Percentiles rank a stretch among this genome's conserved stretches.
These are phyloP conservation scores for Aspergillus neoniger DNA, from an alignment of 2,329 filamentous ascomycete genomes.

Conservation along the genomic window DNA sequence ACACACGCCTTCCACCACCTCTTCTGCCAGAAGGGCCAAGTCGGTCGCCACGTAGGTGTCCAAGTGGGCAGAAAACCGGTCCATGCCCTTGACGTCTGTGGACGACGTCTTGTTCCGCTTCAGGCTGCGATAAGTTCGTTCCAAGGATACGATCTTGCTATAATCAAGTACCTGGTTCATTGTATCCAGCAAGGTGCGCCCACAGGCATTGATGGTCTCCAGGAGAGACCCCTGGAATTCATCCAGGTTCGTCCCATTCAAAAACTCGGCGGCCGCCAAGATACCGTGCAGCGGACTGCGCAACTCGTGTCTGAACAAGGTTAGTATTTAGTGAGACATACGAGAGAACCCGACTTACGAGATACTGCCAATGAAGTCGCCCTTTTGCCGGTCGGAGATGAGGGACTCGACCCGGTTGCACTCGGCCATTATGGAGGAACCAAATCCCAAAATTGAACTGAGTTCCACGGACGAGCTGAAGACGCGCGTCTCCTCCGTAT, in stretches of 20 bases:
- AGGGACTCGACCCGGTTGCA: constrained; percentile 46
- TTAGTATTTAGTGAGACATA: not conserved
- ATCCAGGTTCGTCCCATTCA: constrained; percentile 41
- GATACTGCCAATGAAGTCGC: constrained; percentile 48
- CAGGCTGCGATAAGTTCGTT: constrained; percentile 39
- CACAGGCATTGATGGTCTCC: constrained; percentile 45
- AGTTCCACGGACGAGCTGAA: constrained; percentile 42
- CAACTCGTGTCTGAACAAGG: constrained; percentile 38
- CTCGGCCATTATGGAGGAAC: constrained; percentile 47
- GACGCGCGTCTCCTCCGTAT: constrained; percentile 37
- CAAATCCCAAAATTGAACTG: constrained; percentile 45
- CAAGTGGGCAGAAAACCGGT: constrained; percentile 36
- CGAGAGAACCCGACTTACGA: constrained; percentile 25
- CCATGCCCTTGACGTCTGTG: constrained; percentile 31
- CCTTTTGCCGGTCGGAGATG: constrained; percentile 46
- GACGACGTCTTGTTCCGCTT: constrained; percentile 30
- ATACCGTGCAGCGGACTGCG: constrained; percentile 48
- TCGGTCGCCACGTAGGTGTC: constrained; percentile 43
- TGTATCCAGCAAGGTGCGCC: constrained; percentile 45
- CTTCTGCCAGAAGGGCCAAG: constrained; percentile 52
- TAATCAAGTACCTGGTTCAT: constrained; percentile 52
- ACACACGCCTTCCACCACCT: constrained; percentile 58
- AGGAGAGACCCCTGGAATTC: constrained; percentile 45
- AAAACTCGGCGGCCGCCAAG: constrained; percentile 44
- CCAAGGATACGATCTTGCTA: constrained; percentile 53